phyloP scores from a whole-genome alignment of 345 rosid species.

The sweet orange (Citrus sinensis) region DVS_A1.0 CM039163.1:50366501-50367000 shows the following conservation, averaged over 20 bases:
- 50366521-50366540: not conserved
- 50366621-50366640: not conserved
- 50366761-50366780: not conserved
- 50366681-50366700: conserved; percentile 31
- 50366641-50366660: not conserved
- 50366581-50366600: conserved; percentile 7
- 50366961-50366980: too few relatives aligned
- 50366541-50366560: not conserved
- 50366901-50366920: too few relatives aligned
- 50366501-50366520: not conserved
- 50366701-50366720: conserved; percentile 10
- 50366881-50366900: too few relatives aligned
- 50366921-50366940: too few relatives aligned
- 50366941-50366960: too few relatives aligned
- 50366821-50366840: conserved; percentile 1
- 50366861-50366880: too few relatives aligned
- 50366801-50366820: not conserved
- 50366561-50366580: conserved; percentile 23
- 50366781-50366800: not conserved
- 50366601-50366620: conserved; percentile 8
- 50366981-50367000: too few relatives aligned
- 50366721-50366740: not conserved
- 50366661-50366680: conserved; percentile 13
- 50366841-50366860: too few relatives aligned
- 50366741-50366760: conserved; percentile 18